phyloP scores from a whole-genome alignment of 257 asterid genomes.

The Misopates orontium region DNA sequence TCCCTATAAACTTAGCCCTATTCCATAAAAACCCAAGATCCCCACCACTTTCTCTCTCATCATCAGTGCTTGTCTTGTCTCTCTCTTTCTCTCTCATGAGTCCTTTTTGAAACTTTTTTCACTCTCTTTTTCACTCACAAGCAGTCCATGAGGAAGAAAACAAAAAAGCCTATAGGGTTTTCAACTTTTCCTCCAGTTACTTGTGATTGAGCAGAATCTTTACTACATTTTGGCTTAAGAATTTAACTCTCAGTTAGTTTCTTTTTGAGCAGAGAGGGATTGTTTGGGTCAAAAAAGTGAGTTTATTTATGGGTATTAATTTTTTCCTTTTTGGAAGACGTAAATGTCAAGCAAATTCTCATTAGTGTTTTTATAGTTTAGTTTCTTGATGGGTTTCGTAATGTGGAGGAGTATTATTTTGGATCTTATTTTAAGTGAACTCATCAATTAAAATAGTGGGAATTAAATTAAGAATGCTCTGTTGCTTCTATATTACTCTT shows the following conservation, averaged over 20 bases:
- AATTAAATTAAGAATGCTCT: too few relatives aligned
- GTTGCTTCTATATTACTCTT: too few relatives aligned
- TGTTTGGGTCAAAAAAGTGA: conserved; percentile 45
- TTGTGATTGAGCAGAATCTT: conserved; percentile 21
- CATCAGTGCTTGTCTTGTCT: conserved; percentile 13
- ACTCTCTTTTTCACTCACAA: conserved; percentile 56
- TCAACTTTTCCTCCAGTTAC: conserved; percentile 29
- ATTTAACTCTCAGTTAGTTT: conserved; percentile 3
- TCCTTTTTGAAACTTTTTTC: conserved; percentile 19
- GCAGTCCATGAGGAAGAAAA: conserved; percentile 54
- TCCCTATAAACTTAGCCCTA: too few relatives aligned
- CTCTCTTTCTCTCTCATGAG: conserved; percentile 8
- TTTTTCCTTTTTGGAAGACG: conserved; percentile 46
- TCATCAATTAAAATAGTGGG: conserved; percentile 34
- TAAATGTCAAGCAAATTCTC: conserved; percentile 46
- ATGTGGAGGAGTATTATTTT: conserved; percentile 48
- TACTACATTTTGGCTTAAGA: background rate
- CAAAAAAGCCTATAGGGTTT: conserved; percentile 49
- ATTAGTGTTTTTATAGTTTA: conserved; percentile 14
- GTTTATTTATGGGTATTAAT: conserved; percentile 43
- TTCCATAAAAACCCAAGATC: too few relatives aligned
- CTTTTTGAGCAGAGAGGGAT: background rate
- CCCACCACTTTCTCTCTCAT: conserved; percentile 9
- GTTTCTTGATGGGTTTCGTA: conserved; percentile 21
- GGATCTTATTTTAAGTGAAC: conserved; percentile 52